Base-by-base conservation (phyloP, 2,329 filamentous ascomycete genomes). In the Colletotrichum tabaci region DNA sequence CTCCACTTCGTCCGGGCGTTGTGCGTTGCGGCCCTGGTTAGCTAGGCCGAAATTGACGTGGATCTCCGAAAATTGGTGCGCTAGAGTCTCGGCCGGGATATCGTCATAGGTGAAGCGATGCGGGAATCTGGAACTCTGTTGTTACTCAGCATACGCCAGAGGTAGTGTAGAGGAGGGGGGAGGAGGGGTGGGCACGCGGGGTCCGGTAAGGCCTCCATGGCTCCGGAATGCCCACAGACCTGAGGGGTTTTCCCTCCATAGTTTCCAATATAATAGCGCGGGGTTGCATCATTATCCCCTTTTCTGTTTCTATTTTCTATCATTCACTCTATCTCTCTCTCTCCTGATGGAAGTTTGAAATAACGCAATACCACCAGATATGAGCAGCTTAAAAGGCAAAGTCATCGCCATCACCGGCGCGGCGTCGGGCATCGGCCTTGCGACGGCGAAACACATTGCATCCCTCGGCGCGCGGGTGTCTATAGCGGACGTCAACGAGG, bases 391-490 rank as follows among this genome's bases (percentile, higher is more conserved):
- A 8, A 49, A 73, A 18, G 75, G 69, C 67, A 87, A 85, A 77
- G 82, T 87, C 56, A 82, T 87, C 69, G 84, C 84, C 64, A 76
- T 89, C 35, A 87, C 85, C 4, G 86, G 86, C 40, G 83, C 84
- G 1, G 83, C 83, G 0, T 82, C 81, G 6, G 87, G 87, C 13
- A 88, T 88, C 61, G 87, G 86, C 42, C 80, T 84, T 16, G 84
- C 84, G 13, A 85, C 85, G 12, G 83, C 86, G 10, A 79, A 80
- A 18, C 80, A 84, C 21, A 80, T 87, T 1, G 81, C 83, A 64
- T 75, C 78, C 1, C 79, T 81, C 23, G 87, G 86, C 30, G 86
- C 85, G 0, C 78, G 72, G 3, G 74, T 89, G 13, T 86, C 86
- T 3, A 78, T 88, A 8, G 84, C 83, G 12, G 87, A 89, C 74